phyloP scores from a whole-genome alignment of 2,329 filamentous ascomycete genomes.

The Pseudodiploospora longispora region DNA sequence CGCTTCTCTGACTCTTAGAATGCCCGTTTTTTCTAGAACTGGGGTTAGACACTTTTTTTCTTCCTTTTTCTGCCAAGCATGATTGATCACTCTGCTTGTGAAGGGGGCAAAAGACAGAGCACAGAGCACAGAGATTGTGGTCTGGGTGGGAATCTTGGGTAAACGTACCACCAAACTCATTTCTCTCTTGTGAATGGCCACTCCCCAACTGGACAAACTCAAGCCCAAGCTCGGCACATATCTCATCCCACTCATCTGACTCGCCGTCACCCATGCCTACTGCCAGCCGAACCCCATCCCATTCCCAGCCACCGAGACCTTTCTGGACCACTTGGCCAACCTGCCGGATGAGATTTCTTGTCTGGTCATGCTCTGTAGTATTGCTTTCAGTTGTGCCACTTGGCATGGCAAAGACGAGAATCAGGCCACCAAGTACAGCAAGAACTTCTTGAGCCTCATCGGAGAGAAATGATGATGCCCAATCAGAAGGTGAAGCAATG shows the following conservation, averaged over 20 bases:
- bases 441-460: slow-evolving; percentile 56
- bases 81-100: neutral
- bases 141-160: neutral
- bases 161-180: slow-evolving; percentile 51
- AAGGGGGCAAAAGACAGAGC: too few species aligned
- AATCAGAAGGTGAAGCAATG: slow-evolving; percentile 41
- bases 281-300: slow-evolving; percentile 57
- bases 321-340: slow-evolving; percentile 48
- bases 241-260: slow-evolving; percentile 53
- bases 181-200: slow-evolving; percentile 31
- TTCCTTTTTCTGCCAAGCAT: neutral
- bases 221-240: slow-evolving; percentile 47
- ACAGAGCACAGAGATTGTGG: too few species aligned
- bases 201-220: slow-evolving; percentile 53
- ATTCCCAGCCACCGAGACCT: slow-evolving; percentile 51
- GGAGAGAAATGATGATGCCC: slow-evolving; percentile 51
- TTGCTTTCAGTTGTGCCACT: slow-evolving; percentile 1
- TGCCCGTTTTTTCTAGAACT: slow-evolving; percentile 46
- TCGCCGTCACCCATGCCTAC: slow-evolving; percentile 44
- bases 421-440: slow-evolving; percentile 49
- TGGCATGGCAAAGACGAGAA: slow-evolving; percentile 32
- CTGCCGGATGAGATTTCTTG: slow-evolving; percentile 38
- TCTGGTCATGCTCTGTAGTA: slow-evolving; percentile 9
- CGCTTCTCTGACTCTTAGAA: slow-evolving; percentile 51
- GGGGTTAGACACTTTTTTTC: too few species aligned